Evolutionary conservation across 495 filamentous ascomycete species (phyloP).

Genomic region (Podospora fimiseda): DNA sequence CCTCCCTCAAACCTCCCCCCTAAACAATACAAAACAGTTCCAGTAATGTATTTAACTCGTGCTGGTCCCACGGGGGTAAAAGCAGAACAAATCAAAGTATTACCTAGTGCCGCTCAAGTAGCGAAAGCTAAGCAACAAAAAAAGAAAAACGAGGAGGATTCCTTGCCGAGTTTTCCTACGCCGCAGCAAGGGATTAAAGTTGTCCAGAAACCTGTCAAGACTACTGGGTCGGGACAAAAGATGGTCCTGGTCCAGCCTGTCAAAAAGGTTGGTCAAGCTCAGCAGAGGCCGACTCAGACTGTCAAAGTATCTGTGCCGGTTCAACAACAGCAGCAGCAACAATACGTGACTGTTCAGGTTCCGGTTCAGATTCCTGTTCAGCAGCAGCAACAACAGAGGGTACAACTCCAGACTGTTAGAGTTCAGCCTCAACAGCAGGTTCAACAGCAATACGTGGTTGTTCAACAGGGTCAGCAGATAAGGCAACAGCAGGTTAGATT

Average conservation of each 20-base stretch:
- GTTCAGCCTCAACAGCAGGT: neutral
- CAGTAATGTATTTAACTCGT: conserved; percentile 8
- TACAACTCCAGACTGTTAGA: neutral
- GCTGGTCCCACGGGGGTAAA: neutral
- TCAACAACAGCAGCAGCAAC: conserved; percentile 1
- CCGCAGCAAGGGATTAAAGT: neutral
- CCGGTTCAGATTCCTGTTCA: neutral
- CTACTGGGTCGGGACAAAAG: neutral
- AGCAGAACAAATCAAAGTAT: neutral
- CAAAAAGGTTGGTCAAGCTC: neutral
- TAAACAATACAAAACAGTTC: neutral
- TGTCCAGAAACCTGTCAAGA: neutral
- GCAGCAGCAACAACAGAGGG: neutral
- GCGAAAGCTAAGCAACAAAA: neutral
- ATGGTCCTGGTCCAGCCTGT: neutral
- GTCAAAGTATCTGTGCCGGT: too few relatives aligned
- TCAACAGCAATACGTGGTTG: neutral
- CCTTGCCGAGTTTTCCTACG: conserved; percentile 3
- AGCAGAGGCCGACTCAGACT: neutral
- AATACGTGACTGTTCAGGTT: neutral
- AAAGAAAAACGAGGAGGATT: neutral
- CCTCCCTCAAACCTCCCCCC: too few relatives aligned
- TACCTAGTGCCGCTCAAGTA: neutral
- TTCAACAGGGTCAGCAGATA: neutral
- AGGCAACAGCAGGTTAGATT: neutral